These are phyloP conservation scores for Cubamyces sp. DNA, from an alignment of 768 basidiomycete species.

Conservation along the genomic window DNA sequence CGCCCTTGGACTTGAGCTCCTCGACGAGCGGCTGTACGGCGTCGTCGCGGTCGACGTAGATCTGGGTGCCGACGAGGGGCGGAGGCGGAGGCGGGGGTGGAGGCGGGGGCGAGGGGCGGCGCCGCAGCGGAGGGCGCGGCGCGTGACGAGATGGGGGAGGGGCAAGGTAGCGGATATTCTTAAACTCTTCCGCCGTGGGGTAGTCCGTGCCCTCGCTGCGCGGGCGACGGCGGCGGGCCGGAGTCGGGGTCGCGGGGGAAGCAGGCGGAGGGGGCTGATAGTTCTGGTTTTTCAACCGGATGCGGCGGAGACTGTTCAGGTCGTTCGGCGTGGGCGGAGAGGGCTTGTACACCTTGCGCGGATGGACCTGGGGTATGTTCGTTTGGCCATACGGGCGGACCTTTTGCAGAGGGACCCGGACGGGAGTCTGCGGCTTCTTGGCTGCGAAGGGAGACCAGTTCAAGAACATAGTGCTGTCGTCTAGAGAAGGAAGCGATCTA, in stretches of 20 bases:
- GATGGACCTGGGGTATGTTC: constrained; percentile 5
- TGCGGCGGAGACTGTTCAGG: constrained; percentile 9
- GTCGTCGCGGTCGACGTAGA: constrained; percentile 12
- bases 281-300: constrained; percentile 6
- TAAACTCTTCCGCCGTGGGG: background rate
- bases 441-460: background rate
- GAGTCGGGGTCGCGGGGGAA: background rate
- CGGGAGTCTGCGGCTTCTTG: background rate
- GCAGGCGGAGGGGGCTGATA: background rate
- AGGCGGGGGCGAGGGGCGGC: background rate
- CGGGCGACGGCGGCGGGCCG: background rate
- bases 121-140: too few relatives aligned
- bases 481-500: background rate
- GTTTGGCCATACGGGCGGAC: constrained; percentile 13
- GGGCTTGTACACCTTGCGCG: constrained; percentile 14
- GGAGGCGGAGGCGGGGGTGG: background rate
- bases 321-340: constrained; percentile 8
- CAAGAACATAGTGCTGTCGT: constrained; percentile 1
- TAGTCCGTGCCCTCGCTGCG: constrained; percentile 11
- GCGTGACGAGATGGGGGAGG: background rate
- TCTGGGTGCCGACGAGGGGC: constrained; percentile 3
- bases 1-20: constrained; percentile 7
- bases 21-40: constrained; percentile 11
- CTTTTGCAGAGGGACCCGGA: background rate
- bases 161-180: constrained; percentile 4